Base-by-base conservation (phyloP, 2,329 filamentous ascomycete genomes). In the Ceratocystis albifundus region DNA sequence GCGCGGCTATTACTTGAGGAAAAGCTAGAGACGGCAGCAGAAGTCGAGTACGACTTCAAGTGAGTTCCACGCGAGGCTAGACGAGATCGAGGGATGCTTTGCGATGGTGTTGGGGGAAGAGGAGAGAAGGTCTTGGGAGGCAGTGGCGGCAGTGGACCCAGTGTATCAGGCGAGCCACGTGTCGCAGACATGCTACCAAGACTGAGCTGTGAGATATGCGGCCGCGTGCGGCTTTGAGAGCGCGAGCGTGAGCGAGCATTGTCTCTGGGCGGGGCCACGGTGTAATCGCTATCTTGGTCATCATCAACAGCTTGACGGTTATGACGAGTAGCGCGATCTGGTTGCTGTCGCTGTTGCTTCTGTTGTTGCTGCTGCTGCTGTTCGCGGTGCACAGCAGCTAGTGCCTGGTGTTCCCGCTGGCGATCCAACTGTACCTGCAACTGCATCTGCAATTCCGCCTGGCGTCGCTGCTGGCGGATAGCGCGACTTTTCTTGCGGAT, bases 401-500 rank as follows among this genome's bases (percentile, higher is more conserved):
- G 61, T 20, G 44, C 61, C 25, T 63, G 61, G 61, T 63, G 61
- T 12, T 63, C 53, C 4, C 53, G 53, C 53, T 57, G 53, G 50
- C 50, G 50, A 15, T 44, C 61, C 7, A 44, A 53, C 44, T 67
- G 66, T 4, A 48, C 55, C 44, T 68, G 59, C 5, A 68, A 50
- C 46, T 68, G 63, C 32, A 59, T 44, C 10, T 32, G 22, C 6
- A 65, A 36, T 20, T 65, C 48, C 3, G 64, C 64, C 30, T 68
- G 66, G 30, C 63, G 63, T 10, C 64, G 59, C 20, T 62, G 44
- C 41, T 63, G 59, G 10, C 66, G 63, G 7, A 59, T 61, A 25
- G 57, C 63, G 5, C 66, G 66, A 6, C 63, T 65, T 53, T 65
- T 68, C 22, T 44, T 59, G 28, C 63, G 57, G 50, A 68, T 68